Base-by-base conservation (phyloP, 306 rosid genomes). In the Sindora glabra region DNA sequence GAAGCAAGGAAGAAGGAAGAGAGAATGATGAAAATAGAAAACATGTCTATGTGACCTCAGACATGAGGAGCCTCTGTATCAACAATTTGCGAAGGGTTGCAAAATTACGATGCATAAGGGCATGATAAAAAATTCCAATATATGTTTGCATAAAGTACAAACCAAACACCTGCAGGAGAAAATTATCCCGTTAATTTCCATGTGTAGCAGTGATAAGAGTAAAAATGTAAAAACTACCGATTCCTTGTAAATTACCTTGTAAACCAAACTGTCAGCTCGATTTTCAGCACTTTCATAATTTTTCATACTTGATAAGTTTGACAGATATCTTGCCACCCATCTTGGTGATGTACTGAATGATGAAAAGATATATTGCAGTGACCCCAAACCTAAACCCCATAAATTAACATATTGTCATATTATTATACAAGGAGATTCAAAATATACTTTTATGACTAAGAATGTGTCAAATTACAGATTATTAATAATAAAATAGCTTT, bases 101-200 rank as follows among this genome's bases (percentile, higher is more conserved):
- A 68, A 92, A 86, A 72, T 87, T 89, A 21, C 99, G 95, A 64
- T 92, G 94, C 80, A 92, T 62, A 53, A 89, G 77, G 53, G 96
- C 99, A 48, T 92, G 96, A 73, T 92, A 89, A 85, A 92, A 92
- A 62, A 92, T 76, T 60, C 99, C 99, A 67, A 92, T 92, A 65
- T 92, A 92, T 22, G 99, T 79, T 73, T 92, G 99, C 99, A 92
- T 92, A 47, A 92, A 92, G 74, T 86, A 92, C 37, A 92, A 89
- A 63, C 96, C 99, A 82, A 89, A 92, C 45, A 92, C 89, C 99
- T 92, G 89, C 77, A 71, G 59, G 56, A 67, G 61, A 62, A 69
- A 65, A 25, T 33, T 39, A 49, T 36, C 36, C 41, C 38, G 56
- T 79, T 32, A 68, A 56, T 46, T 25, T 26, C 40, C 56, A 46